Conservation (phyloP, 371 early-diverging fungal species). For the Mortierella sp. region DNA sequence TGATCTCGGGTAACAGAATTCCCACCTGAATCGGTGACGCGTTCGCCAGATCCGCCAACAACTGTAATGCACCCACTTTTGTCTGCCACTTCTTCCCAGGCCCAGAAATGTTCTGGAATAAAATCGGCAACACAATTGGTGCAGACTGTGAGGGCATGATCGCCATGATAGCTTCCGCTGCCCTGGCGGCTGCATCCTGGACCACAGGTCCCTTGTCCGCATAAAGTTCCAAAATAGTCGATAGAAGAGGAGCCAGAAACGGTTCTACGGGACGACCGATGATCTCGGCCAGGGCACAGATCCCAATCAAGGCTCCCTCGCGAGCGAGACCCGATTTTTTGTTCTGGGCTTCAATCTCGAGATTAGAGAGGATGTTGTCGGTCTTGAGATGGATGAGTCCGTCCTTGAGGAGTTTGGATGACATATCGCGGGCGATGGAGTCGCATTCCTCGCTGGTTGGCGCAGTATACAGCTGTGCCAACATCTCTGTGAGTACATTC, state of each 20-base stretch:
- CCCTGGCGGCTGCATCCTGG: constrained; percentile 69
- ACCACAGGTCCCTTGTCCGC: constrained; percentile 76
- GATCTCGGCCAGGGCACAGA: constrained; percentile 67
- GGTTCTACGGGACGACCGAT: constrained; percentile 69
- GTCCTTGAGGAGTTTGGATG: constrained; percentile 60
- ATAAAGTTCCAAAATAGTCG: constrained; percentile 67
- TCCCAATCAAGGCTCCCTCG: constrained; percentile 72
- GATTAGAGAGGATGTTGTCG: constrained; percentile 62
- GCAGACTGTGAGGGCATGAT: constrained; percentile 67
- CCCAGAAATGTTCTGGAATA: constrained; percentile 69
- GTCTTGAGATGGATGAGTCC: constrained; percentile 70
- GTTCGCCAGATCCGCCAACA: constrained; percentile 66
- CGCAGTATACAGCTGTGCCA: constrained; percentile 62
- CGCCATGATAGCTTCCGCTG: constrained; percentile 63
- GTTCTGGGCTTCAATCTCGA: constrained; percentile 66
- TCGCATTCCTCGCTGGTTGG: constrained; percentile 68
- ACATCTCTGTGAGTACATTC: constrained; percentile 48
- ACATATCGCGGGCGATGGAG: constrained; percentile 64
- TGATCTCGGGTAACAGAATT: constrained; percentile 72
- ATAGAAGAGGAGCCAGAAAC: constrained; percentile 65
- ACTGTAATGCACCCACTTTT: constrained; percentile 70
- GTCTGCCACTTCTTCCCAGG: constrained; percentile 82
- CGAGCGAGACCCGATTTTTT: constrained; percentile 76
- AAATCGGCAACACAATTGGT: constrained; percentile 64
- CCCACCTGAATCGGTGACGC: constrained; percentile 68